A percentile compares a stretch with the other conserved stretches of the same genome.
Conservation (phyloP, 2,329 filamentous ascomycete species). For the Fusarium nisikadoi region DNA sequence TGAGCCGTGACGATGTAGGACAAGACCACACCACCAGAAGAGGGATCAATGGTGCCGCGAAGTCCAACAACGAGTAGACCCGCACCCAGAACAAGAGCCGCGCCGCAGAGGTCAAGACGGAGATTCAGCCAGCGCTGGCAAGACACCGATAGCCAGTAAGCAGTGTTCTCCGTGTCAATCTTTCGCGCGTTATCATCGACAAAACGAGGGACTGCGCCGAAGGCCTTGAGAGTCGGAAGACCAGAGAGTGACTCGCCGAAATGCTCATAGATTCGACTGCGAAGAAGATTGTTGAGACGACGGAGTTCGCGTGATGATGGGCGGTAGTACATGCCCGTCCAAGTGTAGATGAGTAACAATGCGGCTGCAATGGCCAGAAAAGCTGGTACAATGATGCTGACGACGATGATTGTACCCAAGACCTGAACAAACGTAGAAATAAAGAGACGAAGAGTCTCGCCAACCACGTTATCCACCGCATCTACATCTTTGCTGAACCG, state of each 20-base stretch:
- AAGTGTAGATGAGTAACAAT: conserved; percentile 4
- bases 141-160: conserved; percentile 19
- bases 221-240: conserved; percentile 19
- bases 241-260: conserved; percentile 21
- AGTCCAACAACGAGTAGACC: conserved; percentile 22
- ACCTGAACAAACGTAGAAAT: conserved; percentile 24
- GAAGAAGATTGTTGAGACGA: conserved; percentile 16
- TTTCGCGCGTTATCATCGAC: conserved; percentile 12
- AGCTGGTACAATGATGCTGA: conserved; percentile 20
- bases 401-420: conserved; percentile 17
- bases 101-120: conserved; percentile 14
- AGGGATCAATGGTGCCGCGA: conserved; percentile 18
- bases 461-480: conserved; percentile 25
- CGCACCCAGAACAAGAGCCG: neutral
- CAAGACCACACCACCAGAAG: conserved; percentile 21
- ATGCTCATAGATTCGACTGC: conserved; percentile 30
- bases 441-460: conserved; percentile 15
- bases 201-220: conserved; percentile 17
- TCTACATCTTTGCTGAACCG: conserved; percentile 26
- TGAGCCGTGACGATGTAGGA: conserved; percentile 53
- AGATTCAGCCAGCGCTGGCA: conserved; percentile 25
- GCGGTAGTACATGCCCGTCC: conserved; percentile 28
- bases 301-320: conserved; percentile 19
- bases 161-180: conserved; percentile 23
- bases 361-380: conserved; percentile 15